Evolutionary conservation across 305 asterid species (phyloP).

Genomic region (Striga hermonthica): DNA sequence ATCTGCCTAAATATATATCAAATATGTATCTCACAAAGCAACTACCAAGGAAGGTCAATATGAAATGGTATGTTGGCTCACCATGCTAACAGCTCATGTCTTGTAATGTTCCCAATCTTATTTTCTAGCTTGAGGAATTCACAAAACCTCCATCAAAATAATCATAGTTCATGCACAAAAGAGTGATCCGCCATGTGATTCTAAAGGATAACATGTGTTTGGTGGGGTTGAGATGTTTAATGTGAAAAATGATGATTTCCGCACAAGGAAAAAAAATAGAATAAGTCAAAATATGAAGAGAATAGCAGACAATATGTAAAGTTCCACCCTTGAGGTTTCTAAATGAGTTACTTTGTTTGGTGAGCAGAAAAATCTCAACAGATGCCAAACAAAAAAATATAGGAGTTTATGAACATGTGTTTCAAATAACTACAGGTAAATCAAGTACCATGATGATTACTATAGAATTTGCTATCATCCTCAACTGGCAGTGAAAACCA

Average conservation of each 20-base stretch:
- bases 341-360: too few species aligned
- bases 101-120: constrained; percentile 93
- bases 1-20: constrained; percentile 6
- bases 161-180: constrained; percentile 4
- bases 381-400: too few species aligned
- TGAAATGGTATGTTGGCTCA: constrained; percentile 36
- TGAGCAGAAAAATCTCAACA: too few species aligned
- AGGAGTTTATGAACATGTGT: too few species aligned
- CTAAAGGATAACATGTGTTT: too few species aligned
- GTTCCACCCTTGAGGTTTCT: too few species aligned
- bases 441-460: too few species aligned
- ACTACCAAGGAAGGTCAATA: constrained; percentile 22
- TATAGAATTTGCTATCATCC: constrained; percentile 11
- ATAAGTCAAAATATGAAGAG: too few species aligned
- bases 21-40: constrained; percentile 10
- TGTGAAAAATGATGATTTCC: background rate
- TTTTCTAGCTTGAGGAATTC: constrained; percentile 89
- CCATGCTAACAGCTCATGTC: constrained; percentile 99
- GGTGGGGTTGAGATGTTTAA: too few species aligned
- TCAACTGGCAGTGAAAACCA: constrained; percentile 11
- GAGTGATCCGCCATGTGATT: background rate
- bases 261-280: background rate
- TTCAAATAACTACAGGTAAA: too few species aligned
- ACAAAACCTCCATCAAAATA: constrained; percentile 63
- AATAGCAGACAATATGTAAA: too few species aligned